Base-by-base conservation (phyloP, 441 rosid species). In the Bruguiera hainesii region DNA sequence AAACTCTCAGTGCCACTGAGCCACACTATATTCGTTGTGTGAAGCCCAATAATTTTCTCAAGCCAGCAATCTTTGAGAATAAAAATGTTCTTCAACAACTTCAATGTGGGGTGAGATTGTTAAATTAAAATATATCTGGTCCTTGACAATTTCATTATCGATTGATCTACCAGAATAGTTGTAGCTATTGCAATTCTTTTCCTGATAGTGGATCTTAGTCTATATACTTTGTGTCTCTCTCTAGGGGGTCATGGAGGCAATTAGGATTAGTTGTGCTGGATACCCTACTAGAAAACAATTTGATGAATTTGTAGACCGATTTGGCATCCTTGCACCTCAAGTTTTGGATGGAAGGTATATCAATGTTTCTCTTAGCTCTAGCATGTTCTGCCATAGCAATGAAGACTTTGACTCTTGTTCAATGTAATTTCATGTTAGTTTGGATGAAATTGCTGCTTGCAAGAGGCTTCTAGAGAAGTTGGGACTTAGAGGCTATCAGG, bases 161-260 rank as follows among this genome's bases (percentile, higher is more conserved):
- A n/a, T 60, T n/a, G 69, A 35, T 50, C 58, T 63, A 69, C 71
- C 25, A 70, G 50, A 51, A 10, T 76, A 53, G 53, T 28, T 63
- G 55, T 31, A 31, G 33, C 33, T 31, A 31, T 31, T 31, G 33
- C 33, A 5, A 31, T 31, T 31, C 33, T 31, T 31, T 31, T 31
- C 33, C 33, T 31, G 33, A 5, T 31, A 31, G 33, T 6, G 33
- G 33, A 31, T 31, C 33, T 28, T 48, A 52, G 30, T 71, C 58
- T 48, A 1, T 20, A 8, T 75, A 65, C 0, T 23, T 53, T 23
- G 11, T 50, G 1, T 71, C 57, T 73, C 37, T 63, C 67, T 63
- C 73, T 74, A 96, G 99, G 98, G 99, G 57, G 99, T 96, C 73
- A 89, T 96, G 99, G 97, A 96, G 79, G 99, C 99, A 74, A 93